Evolutionary conservation across 2,329 filamentous ascomycete genomes (phyloP).

Genomic region (Talaromyces marneffei): DNA sequence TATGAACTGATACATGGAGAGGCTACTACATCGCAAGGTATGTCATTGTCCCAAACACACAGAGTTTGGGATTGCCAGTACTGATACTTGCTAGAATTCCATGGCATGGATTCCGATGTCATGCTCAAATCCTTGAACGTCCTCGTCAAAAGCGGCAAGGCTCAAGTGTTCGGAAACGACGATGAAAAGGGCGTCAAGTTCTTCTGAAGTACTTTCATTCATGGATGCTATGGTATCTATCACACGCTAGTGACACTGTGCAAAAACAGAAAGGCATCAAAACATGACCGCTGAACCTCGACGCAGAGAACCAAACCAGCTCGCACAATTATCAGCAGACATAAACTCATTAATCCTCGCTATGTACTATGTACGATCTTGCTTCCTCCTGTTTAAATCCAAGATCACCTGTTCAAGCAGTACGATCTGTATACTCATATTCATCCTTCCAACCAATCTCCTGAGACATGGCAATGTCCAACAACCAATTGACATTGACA

Average conservation of each 20-base stretch:
- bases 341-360: not conserved
- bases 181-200: conserved; percentile 93
- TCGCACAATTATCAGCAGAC: not conserved
- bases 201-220: conserved; percentile 55
- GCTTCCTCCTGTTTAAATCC: not conserved
- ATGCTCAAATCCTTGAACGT: conserved; percentile 72
- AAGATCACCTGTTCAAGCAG: conserved; percentile 3
- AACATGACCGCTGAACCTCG: not conserved
- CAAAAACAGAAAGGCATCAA: conserved; percentile 9
- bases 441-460: conserved; percentile 62
- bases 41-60: conserved; percentile 21
- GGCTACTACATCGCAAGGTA: conserved; percentile 62
- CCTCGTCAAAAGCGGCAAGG: conserved; percentile 83
- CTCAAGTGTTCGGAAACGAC: conserved; percentile 86
- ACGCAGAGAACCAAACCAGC: conserved; percentile 5
- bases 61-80: not conserved
- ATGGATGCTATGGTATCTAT: not conserved
- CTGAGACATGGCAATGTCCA: conserved; percentile 86
- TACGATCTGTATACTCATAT: conserved; percentile 42
- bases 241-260: not conserved
- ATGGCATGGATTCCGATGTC: conserved; percentile 79
- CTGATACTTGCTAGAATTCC: conserved; percentile 57
- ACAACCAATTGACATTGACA: conserved; percentile 80
- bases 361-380: conserved; percentile 11
- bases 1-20: conserved; percentile 92